Percentiles rank a stretch among this genome's conserved stretches.
Conservation (phyloP, 345 rosid species). For the Gossypium thurberi region DNA sequence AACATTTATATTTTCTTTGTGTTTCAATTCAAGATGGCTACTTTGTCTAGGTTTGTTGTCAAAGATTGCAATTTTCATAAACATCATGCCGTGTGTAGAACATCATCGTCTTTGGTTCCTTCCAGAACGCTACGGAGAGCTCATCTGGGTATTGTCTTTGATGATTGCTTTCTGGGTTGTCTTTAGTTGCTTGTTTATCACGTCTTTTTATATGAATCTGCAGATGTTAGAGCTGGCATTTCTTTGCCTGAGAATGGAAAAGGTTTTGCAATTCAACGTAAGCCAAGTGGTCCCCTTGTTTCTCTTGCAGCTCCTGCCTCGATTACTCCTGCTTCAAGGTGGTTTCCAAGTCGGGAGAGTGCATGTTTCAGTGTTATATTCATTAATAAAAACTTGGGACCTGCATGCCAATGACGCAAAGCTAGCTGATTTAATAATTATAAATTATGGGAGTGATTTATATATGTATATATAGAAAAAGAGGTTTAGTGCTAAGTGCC, state of each 20-base stretch:
- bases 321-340: slow-evolving; percentile 43
- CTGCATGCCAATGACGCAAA: neutral
- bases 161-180: slow-evolving; percentile 14
- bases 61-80: slow-evolving; percentile 40
- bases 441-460: too few relatives aligned
- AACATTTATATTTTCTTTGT: neutral
- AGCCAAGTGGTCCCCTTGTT: slow-evolving; percentile 25
- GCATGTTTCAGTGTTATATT: neutral
- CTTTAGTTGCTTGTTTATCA: slow-evolving; percentile 9
- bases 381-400: neutral
- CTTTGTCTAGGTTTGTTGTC: slow-evolving; percentile 53
- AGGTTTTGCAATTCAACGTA: slow-evolving; percentile 30
- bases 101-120: slow-evolving; percentile 22
- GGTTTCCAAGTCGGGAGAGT: neutral
- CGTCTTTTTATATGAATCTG: slow-evolving; percentile 5
- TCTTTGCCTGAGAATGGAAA: slow-evolving; percentile 28
- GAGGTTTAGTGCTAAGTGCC: neutral
- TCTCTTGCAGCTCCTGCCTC: slow-evolving; percentile 29
- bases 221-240: slow-evolving; percentile 39
- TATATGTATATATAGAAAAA: too few relatives aligned
- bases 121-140: slow-evolving; percentile 22
- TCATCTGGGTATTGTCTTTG: slow-evolving; percentile 41
- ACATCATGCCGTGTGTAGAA: slow-evolving; percentile 18
- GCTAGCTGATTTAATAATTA: neutral
- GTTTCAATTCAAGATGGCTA: slow-evolving; percentile 40